These are phyloP conservation scores for Mycena sp. DNA, from an alignment of 1,284 basidiomycete species.

Conservation along the genomic window DNA sequence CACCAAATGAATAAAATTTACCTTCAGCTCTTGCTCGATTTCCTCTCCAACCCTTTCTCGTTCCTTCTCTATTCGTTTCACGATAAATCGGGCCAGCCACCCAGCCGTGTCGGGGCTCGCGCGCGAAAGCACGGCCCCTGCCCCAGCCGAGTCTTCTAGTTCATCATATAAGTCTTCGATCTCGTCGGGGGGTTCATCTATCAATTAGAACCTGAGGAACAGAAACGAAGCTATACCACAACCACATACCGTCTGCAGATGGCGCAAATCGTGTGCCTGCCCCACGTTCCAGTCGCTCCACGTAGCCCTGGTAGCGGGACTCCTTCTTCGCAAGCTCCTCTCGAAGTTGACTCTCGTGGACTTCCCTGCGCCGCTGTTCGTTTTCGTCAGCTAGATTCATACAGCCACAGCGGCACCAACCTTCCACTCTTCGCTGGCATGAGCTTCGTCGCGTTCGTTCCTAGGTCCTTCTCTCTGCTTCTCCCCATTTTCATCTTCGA, in stretches of 20 bases:
- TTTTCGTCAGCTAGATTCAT: background rate
- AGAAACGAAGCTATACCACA: background rate
- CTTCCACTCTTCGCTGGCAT: constrained; percentile 72
- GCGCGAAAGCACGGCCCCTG: constrained; percentile 52
- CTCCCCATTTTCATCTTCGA: constrained; percentile 61
- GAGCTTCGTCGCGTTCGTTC: constrained; percentile 75
- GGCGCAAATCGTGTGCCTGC: constrained; percentile 54
- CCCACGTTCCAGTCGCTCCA: constrained; percentile 64
- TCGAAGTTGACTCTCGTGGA: constrained; percentile 62
- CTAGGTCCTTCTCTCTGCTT: constrained; percentile 67
- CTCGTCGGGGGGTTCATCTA: constrained; percentile 62
- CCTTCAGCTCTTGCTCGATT: constrained; percentile 76
- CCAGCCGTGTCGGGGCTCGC: constrained; percentile 61
- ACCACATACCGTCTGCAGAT: constrained; percentile 55
- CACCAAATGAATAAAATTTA: constrained; percentile 38
- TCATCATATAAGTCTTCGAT: constrained; percentile 75
- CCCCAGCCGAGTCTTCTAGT: constrained; percentile 61
- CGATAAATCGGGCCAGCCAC: constrained; percentile 70
- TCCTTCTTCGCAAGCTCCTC: constrained; percentile 63
- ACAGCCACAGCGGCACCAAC: constrained; percentile 51
- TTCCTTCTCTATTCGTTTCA: constrained; percentile 59
- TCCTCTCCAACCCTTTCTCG: constrained; percentile 62
- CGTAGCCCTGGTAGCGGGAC: constrained; percentile 57
- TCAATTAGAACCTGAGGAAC: background rate
- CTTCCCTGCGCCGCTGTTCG: constrained; percentile 60